Evolutionary conservation across 2,329 filamentous ascomycete genomes (phyloP).

Genomic region (Monilinia vaccinii-corymbosi): DNA sequence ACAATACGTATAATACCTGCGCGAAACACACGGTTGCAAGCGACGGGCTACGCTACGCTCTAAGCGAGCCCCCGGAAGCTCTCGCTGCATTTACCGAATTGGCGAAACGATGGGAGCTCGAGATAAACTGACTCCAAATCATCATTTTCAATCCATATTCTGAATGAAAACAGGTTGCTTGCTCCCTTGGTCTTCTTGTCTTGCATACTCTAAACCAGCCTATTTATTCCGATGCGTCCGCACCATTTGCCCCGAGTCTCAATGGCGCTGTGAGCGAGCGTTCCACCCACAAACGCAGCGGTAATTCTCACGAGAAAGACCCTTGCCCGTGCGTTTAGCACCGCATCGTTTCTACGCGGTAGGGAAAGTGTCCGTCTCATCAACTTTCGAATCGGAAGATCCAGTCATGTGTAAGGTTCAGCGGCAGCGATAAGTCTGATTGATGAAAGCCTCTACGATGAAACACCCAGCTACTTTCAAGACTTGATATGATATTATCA

Average conservation of each 20-base stretch:
- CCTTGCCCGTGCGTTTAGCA: not conserved
- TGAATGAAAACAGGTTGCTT: not conserved
- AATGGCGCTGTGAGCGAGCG: not conserved
- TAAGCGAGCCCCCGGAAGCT: not conserved
- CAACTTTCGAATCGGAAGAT: not conserved
- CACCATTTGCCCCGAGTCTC: not conserved
- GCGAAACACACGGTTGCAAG: not conserved
- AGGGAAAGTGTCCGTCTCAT: not conserved
- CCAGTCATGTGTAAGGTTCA: not conserved
- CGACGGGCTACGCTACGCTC: not conserved
- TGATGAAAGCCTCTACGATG: not conserved
- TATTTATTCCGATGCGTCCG: not conserved
- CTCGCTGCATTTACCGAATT: not conserved
- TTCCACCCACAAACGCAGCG: not conserved
- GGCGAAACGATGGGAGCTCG: not conserved
- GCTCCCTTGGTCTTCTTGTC: not conserved
- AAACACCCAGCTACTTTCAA: not conserved
- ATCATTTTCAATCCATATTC: not conserved
- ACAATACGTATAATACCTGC: not conserved
- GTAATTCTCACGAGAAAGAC: not conserved
- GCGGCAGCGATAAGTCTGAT: not conserved
- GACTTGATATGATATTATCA: not conserved
- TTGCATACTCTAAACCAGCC: not conserved
- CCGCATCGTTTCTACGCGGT: not conserved
- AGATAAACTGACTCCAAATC: not conserved